Percentiles rank a stretch among this genome's conserved stretches.
Conservation (phyloP, 2,329 filamentous ascomycete genomes). For the Graphilbum sp. region DNA sequence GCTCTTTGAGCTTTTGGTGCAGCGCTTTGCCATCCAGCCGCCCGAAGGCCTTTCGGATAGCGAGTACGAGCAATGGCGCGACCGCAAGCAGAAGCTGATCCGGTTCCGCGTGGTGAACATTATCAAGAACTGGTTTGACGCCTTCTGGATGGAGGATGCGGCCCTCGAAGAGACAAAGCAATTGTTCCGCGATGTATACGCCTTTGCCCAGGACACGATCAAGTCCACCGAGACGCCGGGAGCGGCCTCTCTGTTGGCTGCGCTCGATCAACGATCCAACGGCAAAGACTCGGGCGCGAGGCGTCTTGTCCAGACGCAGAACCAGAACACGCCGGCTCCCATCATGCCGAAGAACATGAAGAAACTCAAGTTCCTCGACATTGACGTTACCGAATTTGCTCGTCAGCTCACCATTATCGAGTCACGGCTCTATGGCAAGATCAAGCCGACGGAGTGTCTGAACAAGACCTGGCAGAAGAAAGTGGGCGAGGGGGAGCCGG, state of each 20-base stretch:
- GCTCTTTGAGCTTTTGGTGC: constrained; percentile 81
- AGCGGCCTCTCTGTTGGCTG: constrained; percentile 64
- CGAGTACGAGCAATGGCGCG: constrained; percentile 77
- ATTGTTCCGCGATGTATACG: constrained; percentile 74
- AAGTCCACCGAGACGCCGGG: constrained; percentile 89
- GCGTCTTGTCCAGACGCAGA: constrained; percentile 73
- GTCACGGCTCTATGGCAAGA: constrained; percentile 84
- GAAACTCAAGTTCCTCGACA: constrained; percentile 96
- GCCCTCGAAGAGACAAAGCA: constrained; percentile 62
- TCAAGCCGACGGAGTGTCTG: constrained; percentile 86
- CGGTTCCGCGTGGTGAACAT: constrained; percentile 95
- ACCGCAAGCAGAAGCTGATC: constrained; percentile 90
- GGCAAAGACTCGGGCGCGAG: constrained; percentile 80
- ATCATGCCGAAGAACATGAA: constrained; percentile 99
- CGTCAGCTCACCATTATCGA: constrained; percentile 95
- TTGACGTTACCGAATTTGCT: constrained; percentile 92
- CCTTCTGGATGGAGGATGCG: constrained; percentile 95
- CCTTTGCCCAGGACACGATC: constrained; percentile 81
- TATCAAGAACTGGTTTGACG: constrained; percentile 95
- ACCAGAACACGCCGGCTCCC: constrained; percentile 64
- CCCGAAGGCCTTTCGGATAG: constrained; percentile 59
- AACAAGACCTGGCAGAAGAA: constrained; percentile 99
- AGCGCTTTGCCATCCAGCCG: constrained; percentile 83
- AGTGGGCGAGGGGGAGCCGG: constrained; percentile 60
- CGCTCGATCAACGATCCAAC: constrained; percentile 74